Evolutionary conservation across 805 yeast genomes (phyloP), one percentile per base, ranked within the genome.

Genomic region (Saccharomycopsis vini): DNA sequence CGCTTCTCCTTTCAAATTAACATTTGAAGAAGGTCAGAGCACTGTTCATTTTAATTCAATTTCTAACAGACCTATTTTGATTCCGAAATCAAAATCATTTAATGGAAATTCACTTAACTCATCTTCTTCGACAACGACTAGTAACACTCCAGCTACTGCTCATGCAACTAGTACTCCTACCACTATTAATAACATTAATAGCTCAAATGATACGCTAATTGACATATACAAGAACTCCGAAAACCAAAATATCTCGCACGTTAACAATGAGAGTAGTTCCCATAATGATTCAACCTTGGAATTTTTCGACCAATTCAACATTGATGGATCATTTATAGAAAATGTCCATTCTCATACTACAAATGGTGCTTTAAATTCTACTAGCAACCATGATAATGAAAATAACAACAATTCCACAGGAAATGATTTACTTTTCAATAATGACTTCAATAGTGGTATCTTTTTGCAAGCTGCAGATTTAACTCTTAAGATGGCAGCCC

Each of bases 401-500:
- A 26, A 26, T 12, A 26, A 26, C 29, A 7, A 26, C 7, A 26
- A 12, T 26, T 26, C 38, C 12, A 35, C 10, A n/a, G 39, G 6
- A 7, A 12, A n/a, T n/a, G 24, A 7, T 18, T 12, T 24, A 16
- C 9, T 7, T 5, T 15, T 34, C 22, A 34, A 26, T 29, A 29
- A 29, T 9, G 26, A 39, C 10, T 42, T 39, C 20, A 49, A 43
- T 28, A 37, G 22, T 21, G 48, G 46, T 12, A 43, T 44, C 5
- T 49, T 49, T 20, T 30, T 46, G 7, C 43, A 46, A 23, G 52
- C 52, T n/a, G 52, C 52, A 16, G 50, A 49, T 39, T 21, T 49
- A 23, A 49, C 52, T n/a, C 36, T 49, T 10, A 46, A 46, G 39
- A 43, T 49, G 50, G 50, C 39, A 16, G 31, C 44, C 9, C 39